A percentile compares a stretch with the other conserved stretches of the same genome.
phyloP scores from a whole-genome alignment of 805 yeast species.

The Blastobotrys attinorum region DNA sequence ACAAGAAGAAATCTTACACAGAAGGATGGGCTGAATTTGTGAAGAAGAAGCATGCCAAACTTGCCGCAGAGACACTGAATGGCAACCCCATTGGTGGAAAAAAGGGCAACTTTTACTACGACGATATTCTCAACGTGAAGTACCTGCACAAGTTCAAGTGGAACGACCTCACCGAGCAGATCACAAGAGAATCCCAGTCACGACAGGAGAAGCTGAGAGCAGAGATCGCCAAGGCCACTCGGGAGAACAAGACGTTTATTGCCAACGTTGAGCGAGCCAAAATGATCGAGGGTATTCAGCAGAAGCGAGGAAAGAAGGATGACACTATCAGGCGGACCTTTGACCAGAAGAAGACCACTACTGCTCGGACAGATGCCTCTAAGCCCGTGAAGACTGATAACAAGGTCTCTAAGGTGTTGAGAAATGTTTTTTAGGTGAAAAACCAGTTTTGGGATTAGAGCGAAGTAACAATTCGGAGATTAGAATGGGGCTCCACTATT shows the following conservation, averaged over 20 bases:
- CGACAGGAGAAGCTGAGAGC: slow-evolving; percentile 82
- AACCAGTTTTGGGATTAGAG: too few species aligned
- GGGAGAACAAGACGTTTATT: slow-evolving; percentile 76
- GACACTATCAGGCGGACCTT: slow-evolving; percentile 47
- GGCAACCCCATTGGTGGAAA: slow-evolving; percentile 89
- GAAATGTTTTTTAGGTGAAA: slow-evolving; percentile 20
- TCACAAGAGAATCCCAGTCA: slow-evolving; percentile 80
- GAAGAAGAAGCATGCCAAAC: slow-evolving; percentile 77
- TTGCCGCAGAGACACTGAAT: slow-evolving; percentile 78
- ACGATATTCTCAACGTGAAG: slow-evolving; percentile 86
- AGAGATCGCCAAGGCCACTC: slow-evolving; percentile 82
- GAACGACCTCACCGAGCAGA: slow-evolving; percentile 89
- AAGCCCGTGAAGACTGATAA: slow-evolving; percentile 13
- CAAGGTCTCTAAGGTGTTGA: slow-evolving; percentile 18
- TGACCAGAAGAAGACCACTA: slow-evolving; percentile 60
- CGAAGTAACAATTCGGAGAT: slow-evolving; percentile 1
- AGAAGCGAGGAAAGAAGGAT: slow-evolving; percentile 35
- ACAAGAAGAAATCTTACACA: slow-evolving; percentile 74
- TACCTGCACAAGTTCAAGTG: slow-evolving; percentile 90
- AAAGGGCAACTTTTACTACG: slow-evolving; percentile 84
- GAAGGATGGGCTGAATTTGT: slow-evolving; percentile 97
- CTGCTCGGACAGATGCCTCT: slow-evolving; percentile 61
- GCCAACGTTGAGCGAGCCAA: slow-evolving; percentile 80
- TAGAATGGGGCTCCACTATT: too few species aligned
- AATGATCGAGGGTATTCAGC: slow-evolving; percentile 61